These are phyloP conservation scores for Aspergillus sp. DNA, from an alignment of 2,329 filamentous ascomycete species.

Conservation along the genomic window DNA sequence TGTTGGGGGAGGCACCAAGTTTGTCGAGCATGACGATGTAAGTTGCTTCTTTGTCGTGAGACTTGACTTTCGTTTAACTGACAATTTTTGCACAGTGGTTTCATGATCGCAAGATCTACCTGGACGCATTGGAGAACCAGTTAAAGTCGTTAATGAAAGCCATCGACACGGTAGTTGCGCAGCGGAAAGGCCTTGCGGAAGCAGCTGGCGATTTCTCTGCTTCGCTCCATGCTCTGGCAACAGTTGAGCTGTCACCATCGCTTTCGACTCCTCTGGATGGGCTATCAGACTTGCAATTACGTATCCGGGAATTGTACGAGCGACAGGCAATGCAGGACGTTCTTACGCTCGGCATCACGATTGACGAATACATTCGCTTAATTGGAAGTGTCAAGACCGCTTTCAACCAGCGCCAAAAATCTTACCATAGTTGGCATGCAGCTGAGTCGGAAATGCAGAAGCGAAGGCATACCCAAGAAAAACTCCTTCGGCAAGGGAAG, in stretches of 20 bases:
- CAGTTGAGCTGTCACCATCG: slow-evolving; percentile 83
- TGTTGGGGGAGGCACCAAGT: slow-evolving; percentile 72
- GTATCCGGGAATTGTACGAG: slow-evolving; percentile 91
- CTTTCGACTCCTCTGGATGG: slow-evolving; percentile 85
- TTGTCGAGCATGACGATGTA: slow-evolving; percentile 95
- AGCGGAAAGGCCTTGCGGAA: slow-evolving; percentile 89
- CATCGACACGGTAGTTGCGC: slow-evolving; percentile 84
- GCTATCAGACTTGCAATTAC: slow-evolving; percentile 85
- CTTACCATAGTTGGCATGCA: slow-evolving; percentile 87
- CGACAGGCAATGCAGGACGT: slow-evolving; percentile 96
- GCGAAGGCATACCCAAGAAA: slow-evolving; percentile 82
- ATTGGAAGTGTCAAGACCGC: slow-evolving; percentile 93
- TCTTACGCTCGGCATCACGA: slow-evolving; percentile 90
- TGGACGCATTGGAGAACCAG: slow-evolving; percentile 88
- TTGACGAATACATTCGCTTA: slow-evolving; percentile 94
- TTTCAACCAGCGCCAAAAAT: slow-evolving; percentile 87
- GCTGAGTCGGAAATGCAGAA: slow-evolving; percentile 89
- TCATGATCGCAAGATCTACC: slow-evolving; percentile 88
- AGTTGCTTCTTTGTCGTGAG: slow-evolving; percentile 29
- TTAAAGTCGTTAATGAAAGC: slow-evolving; percentile 85
- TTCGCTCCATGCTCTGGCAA: slow-evolving; percentile 84
- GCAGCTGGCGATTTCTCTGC: slow-evolving; percentile 88
- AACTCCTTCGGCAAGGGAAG: slow-evolving; percentile 87
- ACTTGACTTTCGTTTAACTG: neutral
- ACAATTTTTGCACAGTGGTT: slow-evolving; percentile 63